These are phyloP conservation scores for Heterobasidion irregulare DNA, from an alignment of 1,284 basidiomycete species.

Conservation along the genomic window DNA sequence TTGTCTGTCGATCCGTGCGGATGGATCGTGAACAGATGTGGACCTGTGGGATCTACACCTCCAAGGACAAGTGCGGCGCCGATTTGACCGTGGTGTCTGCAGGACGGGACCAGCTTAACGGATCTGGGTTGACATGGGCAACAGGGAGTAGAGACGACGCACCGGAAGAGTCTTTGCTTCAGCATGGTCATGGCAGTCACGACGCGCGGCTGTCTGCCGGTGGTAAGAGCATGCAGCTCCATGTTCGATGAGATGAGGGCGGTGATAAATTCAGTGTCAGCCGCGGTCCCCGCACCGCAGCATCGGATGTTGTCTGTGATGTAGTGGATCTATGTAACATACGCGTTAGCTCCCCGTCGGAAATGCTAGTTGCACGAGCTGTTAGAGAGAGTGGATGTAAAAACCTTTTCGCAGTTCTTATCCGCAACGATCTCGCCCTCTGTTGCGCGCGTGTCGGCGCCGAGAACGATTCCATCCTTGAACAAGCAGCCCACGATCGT, in stretches of 20 bases:
- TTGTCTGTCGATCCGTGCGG: constrained; percentile 99
- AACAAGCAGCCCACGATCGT: constrained; percentile 98
- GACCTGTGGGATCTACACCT: constrained; percentile 88
- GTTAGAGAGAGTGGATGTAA: too few species aligned
- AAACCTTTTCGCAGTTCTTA: constrained; percentile 99
- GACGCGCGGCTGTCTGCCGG: constrained; percentile 82
- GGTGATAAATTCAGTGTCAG: constrained; percentile 95
- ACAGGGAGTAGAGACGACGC: constrained; percentile 13
- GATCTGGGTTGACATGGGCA: neutral
- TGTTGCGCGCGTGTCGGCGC: constrained; percentile 95
- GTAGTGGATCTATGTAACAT: constrained; percentile 79
- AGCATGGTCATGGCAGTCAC: constrained; percentile 99
- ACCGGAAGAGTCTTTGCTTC: constrained; percentile 81
- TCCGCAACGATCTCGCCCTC: constrained; percentile 95
- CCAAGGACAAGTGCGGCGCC: constrained; percentile 97
- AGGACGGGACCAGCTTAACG: neutral
- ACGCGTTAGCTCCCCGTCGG: neutral
- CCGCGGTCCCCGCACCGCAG: constrained; percentile 97
- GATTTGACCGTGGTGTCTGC: constrained; percentile 87
- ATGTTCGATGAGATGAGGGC: constrained; percentile 92
- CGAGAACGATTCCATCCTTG: constrained; percentile 89
- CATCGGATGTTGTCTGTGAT: constrained; percentile 92
- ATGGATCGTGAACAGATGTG: constrained; percentile 93
- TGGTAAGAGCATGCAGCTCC: constrained; percentile 80
- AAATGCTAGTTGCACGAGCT: too few species aligned